phyloP scores from a whole-genome alignment of 305 asterid genomes.

The Fraxinus sp. region DNA sequence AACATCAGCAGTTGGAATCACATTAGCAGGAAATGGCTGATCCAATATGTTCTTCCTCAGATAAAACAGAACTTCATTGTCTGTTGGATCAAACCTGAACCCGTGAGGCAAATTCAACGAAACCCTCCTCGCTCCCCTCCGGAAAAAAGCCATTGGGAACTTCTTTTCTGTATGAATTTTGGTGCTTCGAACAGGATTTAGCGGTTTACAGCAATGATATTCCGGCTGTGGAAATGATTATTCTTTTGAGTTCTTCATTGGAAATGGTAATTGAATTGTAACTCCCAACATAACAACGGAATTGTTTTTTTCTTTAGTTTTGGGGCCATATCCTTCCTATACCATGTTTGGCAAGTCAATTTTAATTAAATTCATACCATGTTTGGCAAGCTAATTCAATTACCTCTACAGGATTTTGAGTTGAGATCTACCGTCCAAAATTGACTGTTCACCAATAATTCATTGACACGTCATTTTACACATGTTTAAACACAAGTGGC shows the following conservation, averaged over 20 bases:
- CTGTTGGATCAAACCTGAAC: slow-evolving; percentile 1
- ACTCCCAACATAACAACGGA: background rate
- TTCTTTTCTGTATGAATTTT: background rate
- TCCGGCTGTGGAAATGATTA: background rate
- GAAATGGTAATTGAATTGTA: background rate
- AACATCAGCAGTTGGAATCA: slow-evolving; percentile 21
- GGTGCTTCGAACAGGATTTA: background rate
- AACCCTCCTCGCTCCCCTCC: background rate
- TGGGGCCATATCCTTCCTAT: background rate
- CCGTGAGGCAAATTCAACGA: background rate
- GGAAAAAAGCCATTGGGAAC: background rate
- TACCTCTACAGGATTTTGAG: no score
- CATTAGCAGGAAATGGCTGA: slow-evolving; percentile 3
- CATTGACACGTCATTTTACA: no score
- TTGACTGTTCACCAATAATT: no score
- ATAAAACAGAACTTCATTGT: background rate
- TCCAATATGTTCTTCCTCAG: slow-evolving; percentile 13
- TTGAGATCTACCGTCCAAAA: no score
- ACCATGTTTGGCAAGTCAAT: background rate
- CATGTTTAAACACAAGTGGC: no score
- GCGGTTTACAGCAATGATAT: background rate
- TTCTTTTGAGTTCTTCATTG: background rate
- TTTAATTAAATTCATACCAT: background rate
- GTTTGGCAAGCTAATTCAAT: background rate
- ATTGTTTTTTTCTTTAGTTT: background rate